Conservation (phyloP, 345 rosid genomes). For the thale cress (Arabidopsis thaliana) region TAIR10.1 NC_003070.9:22466501-22467000, state of each 20-base stretch:
- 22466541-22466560: slow-evolving; percentile 99
- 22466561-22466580: slow-evolving; percentile 98
- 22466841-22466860: slow-evolving; percentile 6
- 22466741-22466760: slow-evolving; percentile 98
- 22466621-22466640: background rate
- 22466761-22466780: slow-evolving; percentile 97
- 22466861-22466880: slow-evolving; percentile 17
- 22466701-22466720: slow-evolving; percentile 51
- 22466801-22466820: slow-evolving; percentile 93
- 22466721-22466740: slow-evolving; percentile 95
- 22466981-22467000: slow-evolving; percentile 99
- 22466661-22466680: background rate
- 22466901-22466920: slow-evolving; percentile 70
- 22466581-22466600: slow-evolving; percentile 34
- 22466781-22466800: slow-evolving; percentile 99
- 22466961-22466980: slow-evolving; percentile 95
- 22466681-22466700: slow-evolving; percentile 13
- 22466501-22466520: slow-evolving; percentile 98
- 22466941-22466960: slow-evolving; percentile 98
- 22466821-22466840: slow-evolving; percentile 87
- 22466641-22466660: background rate
- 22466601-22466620: background rate
- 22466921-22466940: slow-evolving; percentile 95
- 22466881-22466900: background rate
- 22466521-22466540: slow-evolving; percentile 96